These are phyloP conservation scores for Ogataea thermomethanolica DNA, from an alignment of 805 yeast species.

Conservation along the genomic window DNA sequence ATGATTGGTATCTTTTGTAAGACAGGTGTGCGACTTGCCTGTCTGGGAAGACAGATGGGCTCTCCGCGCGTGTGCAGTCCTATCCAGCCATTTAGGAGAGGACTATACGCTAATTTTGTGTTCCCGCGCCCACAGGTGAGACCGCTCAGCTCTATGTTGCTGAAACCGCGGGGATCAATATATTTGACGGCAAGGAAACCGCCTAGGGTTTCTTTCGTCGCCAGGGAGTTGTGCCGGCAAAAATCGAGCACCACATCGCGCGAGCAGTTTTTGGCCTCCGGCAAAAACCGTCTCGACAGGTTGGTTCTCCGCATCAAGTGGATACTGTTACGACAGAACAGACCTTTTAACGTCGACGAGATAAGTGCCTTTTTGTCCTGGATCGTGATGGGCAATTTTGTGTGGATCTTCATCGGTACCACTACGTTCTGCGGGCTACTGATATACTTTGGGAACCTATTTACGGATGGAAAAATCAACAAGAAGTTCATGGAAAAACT, in stretches of 20 bases:
- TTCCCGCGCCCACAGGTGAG: neutral
- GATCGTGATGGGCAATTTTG: conserved; percentile 53
- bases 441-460: conserved; percentile 41
- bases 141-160: too few species aligned
- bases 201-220: too few species aligned
- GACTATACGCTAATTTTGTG: neutral
- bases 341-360: conserved; percentile 49
- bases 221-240: neutral
- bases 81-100: neutral
- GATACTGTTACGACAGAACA: conserved; percentile 45
- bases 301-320: conserved; percentile 35
- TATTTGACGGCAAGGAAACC: too few species aligned
- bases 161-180: too few species aligned
- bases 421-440: conserved; percentile 51
- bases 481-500: conserved; percentile 28
- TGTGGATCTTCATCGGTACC: conserved; percentile 55
- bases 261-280: conserved; percentile 20
- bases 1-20: conserved; percentile 4
- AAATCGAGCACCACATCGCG: neutral
- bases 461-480: conserved; percentile 27
- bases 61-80: neutral
- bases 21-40: conserved; percentile 13
- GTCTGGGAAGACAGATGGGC: conserved; percentile 1
- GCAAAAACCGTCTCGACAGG: conserved; percentile 12
- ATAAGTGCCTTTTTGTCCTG: conserved; percentile 53